Base-by-base conservation (phyloP, 2,329 filamentous ascomycete genomes). In the Colletotrichum gigasporum region DNA sequence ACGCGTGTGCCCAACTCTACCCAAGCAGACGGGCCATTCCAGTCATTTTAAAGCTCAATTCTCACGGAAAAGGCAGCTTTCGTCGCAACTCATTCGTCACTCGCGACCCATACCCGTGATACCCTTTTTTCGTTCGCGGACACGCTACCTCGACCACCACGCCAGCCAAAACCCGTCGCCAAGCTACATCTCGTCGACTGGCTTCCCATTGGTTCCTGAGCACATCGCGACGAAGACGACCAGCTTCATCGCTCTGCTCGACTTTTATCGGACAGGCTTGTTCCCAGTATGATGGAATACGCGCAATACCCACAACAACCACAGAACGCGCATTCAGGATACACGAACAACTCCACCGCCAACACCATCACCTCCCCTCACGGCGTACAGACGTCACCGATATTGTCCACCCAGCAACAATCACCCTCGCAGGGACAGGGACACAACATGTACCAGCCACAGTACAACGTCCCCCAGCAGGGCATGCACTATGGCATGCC, bases 401-500 rank as follows among this genome's bases (percentile, higher is more conserved):
- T 96, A 67, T 84, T 96, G 59, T 88, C 91, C 24, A 90, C 91
- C 54, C 92, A 96, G 78, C 87, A 91, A 73, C 91, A 90, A 72
- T 83, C 86, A 67, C 82, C 85, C 37, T 57, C 63, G 20, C 87
- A 88, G 67, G 87, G 86, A 73, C 85, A 89, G 70, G 82, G 82
- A 51, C 90, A 91, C 79, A 92, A 90, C 85, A 93, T 90, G 80
- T 97, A 97, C 78, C 88, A 92, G 72, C 87, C 91, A 75, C 84
- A 88, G 68, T 95, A 94, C 75, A 90, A 88, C 63, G 91, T 94
- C 61, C 84, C 91, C 66, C 87, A 90, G 68, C 85, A 89, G 71
- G 85, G 85, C 72, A 93, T 97, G 88, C 90, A 92, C 80, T 97
- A 97, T 80, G 90, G 86, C 62, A 93, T 95, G 79, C 90, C 91